Percentiles rank a stretch among this genome's conserved stretches.
These are phyloP conservation scores for Pholiota adiposa DNA, from an alignment of 1,284 basidiomycete genomes.

Conservation along the genomic window DNA sequence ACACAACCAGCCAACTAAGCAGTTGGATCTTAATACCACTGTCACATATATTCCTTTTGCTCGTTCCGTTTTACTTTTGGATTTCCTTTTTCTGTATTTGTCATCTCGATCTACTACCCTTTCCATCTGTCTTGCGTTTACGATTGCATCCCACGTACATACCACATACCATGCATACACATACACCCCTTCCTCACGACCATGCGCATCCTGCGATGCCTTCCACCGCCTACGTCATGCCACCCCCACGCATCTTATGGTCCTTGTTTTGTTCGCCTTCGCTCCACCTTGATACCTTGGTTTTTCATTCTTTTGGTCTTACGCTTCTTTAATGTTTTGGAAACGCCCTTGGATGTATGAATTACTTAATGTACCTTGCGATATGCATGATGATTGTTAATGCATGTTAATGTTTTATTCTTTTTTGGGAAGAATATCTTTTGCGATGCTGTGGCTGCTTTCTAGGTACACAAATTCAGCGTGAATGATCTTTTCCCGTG, in stretches of 20 bases:
- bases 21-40: not conserved
- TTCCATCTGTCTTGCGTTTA: conserved; percentile 1
- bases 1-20: not conserved
- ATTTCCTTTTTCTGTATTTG: not conserved
- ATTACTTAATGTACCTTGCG: conserved; percentile 7
- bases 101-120: not conserved
- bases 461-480: too few relatives aligned
- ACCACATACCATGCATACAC: not conserved
- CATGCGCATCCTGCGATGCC: not conserved
- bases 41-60: not conserved
- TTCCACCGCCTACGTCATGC: not conserved
- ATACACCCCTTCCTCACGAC: not conserved
- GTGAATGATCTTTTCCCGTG: not conserved
- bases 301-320: not conserved
- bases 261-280: not conserved
- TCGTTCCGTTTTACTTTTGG: not conserved
- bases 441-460: not conserved
- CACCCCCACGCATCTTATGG: not conserved
- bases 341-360: conserved; percentile 6
- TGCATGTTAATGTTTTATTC: not conserved
- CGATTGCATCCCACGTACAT: conserved; percentile 1
- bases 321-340: not conserved
- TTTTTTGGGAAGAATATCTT: not conserved
- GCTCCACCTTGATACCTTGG: not conserved
- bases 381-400: not conserved